phyloP scores from a whole-genome alignment of 306 rosid species.

The Vigna angularis region DNA sequence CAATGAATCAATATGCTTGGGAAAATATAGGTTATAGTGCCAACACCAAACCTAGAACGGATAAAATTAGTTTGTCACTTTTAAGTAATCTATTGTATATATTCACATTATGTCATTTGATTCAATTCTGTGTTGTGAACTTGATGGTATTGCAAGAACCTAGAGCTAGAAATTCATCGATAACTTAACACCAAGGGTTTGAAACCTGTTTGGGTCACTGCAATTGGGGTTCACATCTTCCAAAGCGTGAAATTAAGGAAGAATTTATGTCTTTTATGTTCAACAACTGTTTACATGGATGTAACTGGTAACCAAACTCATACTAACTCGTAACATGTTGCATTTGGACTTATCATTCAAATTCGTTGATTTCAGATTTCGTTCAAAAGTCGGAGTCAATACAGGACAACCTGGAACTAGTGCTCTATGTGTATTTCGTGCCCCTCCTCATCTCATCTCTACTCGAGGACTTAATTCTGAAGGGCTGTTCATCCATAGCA shows the following conservation, averaged over 20 bases:
- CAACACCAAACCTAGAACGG: background rate
- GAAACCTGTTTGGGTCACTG: background rate
- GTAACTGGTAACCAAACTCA: no score
- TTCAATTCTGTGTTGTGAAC: constrained; percentile 24
- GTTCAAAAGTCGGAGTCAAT: no score
- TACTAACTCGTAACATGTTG: no score
- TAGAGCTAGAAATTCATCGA: constrained; percentile 1
- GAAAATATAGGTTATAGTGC: constrained; percentile 20
- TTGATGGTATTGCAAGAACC: constrained; percentile 16
- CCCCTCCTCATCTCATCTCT: no score
- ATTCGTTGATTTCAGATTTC: no score
- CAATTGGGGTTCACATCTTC: background rate
- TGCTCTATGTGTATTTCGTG: no score
- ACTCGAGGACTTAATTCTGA: no score
- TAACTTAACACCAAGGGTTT: background rate
- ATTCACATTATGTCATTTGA: constrained; percentile 8
- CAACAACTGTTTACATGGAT: no score
- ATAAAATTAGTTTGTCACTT: constrained; percentile 21
- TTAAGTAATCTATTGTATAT: constrained; percentile 17
- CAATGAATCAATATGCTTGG: background rate
- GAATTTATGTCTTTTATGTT: background rate
- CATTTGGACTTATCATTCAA: no score
- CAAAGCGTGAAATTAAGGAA: background rate
- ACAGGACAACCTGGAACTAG: no score
- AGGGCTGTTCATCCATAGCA: no score